Evolutionary conservation across 2,329 filamentous ascomycete species (phyloP).

Genomic region (Sordariomycetes sp.): DNA sequence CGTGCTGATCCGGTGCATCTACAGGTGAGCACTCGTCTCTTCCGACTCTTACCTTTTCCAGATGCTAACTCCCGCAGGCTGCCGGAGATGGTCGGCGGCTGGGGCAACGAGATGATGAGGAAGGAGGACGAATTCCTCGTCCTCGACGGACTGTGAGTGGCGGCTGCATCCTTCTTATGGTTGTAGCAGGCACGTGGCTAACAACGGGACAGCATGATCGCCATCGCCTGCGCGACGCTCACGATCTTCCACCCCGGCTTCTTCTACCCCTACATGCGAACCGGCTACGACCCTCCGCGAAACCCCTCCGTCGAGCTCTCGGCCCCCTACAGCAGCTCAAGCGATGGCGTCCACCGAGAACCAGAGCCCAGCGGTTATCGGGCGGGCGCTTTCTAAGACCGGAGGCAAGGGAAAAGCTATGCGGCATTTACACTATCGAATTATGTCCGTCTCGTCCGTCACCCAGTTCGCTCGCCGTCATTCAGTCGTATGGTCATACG

Average conservation of each 20-base stretch:
- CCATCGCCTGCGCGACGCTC: constrained; percentile 31
- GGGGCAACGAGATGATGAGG: constrained; percentile 45
- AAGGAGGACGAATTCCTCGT: constrained; percentile 44
- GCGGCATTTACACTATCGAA: too few relatives aligned
- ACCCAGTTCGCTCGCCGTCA: too few relatives aligned
- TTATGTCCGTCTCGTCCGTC: too few relatives aligned
- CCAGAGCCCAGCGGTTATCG: neutral
- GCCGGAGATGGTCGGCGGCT: constrained; percentile 55
- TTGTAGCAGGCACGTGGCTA: neutral
- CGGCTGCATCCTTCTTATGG: neutral
- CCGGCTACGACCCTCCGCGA: neutral
- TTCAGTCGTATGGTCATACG: too few relatives aligned
- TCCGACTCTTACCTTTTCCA: neutral
- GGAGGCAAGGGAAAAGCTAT: too few relatives aligned
- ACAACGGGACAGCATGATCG: constrained; percentile 24
- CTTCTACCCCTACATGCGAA: constrained; percentile 5
- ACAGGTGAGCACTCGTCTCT: neutral
- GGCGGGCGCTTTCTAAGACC: too few relatives aligned
- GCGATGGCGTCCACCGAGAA: neutral
- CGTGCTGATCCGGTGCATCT: constrained; percentile 1
- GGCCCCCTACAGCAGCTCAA: neutral
- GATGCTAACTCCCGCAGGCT: constrained; percentile 30
- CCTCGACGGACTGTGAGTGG: constrained; percentile 37
- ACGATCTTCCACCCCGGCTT: constrained; percentile 31
- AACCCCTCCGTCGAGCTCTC: neutral